Percentiles rank a stretch among this genome's conserved stretches.
Evolutionary conservation across 148 eudicot species (phyloP).

Genomic region (Bassia scoparia): DNA sequence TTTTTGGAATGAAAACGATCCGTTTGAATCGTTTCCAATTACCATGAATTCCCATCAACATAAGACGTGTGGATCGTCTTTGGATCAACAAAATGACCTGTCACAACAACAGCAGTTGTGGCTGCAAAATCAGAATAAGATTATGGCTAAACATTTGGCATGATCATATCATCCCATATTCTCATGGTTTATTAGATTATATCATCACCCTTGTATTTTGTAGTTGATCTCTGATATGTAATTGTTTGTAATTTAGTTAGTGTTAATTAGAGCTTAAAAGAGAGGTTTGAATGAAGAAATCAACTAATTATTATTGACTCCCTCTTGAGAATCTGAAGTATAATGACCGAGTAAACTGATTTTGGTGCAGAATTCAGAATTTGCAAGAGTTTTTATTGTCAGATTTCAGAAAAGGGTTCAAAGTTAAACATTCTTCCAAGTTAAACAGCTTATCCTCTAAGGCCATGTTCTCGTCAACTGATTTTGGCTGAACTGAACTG

Average conservation of each 20-base stretch:
- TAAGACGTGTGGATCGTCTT: background rate
- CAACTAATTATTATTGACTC: too few relatives aligned
- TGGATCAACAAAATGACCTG: conserved; percentile 14
- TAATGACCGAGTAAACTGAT: too few relatives aligned
- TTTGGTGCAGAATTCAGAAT: too few relatives aligned
- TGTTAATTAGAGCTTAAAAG: background rate
- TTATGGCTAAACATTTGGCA: conserved; percentile 30
- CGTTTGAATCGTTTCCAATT: conserved; percentile 31
- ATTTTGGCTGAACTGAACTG: too few relatives aligned
- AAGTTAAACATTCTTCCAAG: too few relatives aligned
- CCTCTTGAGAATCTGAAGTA: too few relatives aligned
- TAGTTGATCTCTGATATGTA: conserved; percentile 17
- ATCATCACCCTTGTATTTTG: background rate
- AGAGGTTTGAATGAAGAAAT: background rate
- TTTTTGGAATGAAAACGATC: conserved; percentile 36
- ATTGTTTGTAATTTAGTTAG: background rate
- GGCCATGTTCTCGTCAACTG: too few relatives aligned
- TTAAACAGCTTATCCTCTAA: too few relatives aligned
- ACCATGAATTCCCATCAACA: conserved; percentile 3
- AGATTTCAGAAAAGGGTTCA: too few relatives aligned
- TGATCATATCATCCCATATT: background rate
- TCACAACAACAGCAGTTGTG: conserved; percentile 32
- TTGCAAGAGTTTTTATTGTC: too few relatives aligned
- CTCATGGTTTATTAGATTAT: background rate
- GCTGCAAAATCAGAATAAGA: conserved; percentile 36